These are phyloP conservation scores for Giardia duodenalis DNA, from an alignment of 208 protist species.

Conservation along the genomic window DNA sequence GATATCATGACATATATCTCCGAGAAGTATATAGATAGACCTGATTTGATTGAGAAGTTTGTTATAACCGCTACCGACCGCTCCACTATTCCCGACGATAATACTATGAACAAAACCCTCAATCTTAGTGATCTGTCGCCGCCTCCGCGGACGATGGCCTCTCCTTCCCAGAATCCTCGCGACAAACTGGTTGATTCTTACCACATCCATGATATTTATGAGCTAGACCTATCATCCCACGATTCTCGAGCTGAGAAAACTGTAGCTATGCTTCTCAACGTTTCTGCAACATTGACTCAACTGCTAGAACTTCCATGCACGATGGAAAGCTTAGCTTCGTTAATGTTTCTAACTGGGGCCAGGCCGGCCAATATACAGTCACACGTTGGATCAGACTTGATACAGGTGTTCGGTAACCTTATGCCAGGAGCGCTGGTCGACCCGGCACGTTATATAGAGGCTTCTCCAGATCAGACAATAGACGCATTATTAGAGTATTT, in stretches of 20 bases:
- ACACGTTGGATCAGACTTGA: background rate
- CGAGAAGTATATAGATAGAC: background rate
- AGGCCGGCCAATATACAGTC: background rate
- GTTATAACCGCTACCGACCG: background rate
- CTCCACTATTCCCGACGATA: too few relatives aligned
- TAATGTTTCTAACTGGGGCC: background rate
- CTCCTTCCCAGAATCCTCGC: too few relatives aligned
- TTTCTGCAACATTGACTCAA: background rate
- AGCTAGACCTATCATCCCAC: too few relatives aligned
- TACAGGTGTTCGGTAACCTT: background rate
- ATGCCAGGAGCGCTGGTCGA: background rate
- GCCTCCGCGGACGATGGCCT: too few relatives aligned
- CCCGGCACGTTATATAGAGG: background rate
- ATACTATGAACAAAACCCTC: too few relatives aligned
- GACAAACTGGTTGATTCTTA: too few relatives aligned
- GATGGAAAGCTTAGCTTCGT: background rate
- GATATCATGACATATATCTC: background rate
- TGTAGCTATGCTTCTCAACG: too few relatives aligned
- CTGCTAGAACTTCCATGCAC: background rate
- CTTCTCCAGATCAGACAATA: background rate
- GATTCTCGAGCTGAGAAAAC: too few relatives aligned
- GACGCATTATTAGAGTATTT: background rate
- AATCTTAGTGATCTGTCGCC: too few relatives aligned
- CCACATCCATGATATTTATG: too few relatives aligned
- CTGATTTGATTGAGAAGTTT: background rate